Evolutionary conservation across 1,139 yeast genomes (phyloP).

Genomic region (Taphrina wiesneri): DNA sequence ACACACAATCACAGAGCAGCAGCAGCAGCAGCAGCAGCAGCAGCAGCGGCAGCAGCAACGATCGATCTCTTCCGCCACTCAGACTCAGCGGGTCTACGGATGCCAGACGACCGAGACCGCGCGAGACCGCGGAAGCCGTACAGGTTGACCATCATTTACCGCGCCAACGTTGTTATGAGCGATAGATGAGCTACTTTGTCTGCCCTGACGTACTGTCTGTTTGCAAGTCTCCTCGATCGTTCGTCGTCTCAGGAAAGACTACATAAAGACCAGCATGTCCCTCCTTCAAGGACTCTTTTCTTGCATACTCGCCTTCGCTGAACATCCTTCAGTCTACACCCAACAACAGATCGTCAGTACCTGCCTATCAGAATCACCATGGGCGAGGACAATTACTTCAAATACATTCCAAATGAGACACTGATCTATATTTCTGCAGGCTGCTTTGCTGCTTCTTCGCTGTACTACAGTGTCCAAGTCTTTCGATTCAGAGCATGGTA

Average conservation of each 20-base stretch:
- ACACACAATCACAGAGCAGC: background rate
- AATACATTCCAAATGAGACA: constrained; percentile 2
- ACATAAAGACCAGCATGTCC: background rate
- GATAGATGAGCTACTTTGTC: background rate
- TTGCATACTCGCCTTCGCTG: background rate
- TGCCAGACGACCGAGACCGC: background rate
- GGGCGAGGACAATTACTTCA: constrained; percentile 6
- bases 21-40: no score
- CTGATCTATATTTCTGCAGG: constrained; percentile 3
- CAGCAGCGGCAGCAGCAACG: no score
- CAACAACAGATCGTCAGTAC: background rate
- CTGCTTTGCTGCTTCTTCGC: background rate
- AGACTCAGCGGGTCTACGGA: background rate
- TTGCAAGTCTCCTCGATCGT: background rate
- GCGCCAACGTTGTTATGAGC: background rate
- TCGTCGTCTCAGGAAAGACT: background rate
- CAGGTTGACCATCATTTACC: background rate
- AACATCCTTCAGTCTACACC: background rate
- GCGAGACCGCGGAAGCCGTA: background rate
- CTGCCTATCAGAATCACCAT: background rate
- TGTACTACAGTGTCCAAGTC: constrained; percentile 21
- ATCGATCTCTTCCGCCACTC: no score
- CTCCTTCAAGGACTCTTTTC: background rate
- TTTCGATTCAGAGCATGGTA: constrained; percentile 36
- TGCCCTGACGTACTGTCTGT: background rate